Conservation (phyloP, 371 early-diverging fungal genomes). For the Rhizopus stolonifer region DNA sequence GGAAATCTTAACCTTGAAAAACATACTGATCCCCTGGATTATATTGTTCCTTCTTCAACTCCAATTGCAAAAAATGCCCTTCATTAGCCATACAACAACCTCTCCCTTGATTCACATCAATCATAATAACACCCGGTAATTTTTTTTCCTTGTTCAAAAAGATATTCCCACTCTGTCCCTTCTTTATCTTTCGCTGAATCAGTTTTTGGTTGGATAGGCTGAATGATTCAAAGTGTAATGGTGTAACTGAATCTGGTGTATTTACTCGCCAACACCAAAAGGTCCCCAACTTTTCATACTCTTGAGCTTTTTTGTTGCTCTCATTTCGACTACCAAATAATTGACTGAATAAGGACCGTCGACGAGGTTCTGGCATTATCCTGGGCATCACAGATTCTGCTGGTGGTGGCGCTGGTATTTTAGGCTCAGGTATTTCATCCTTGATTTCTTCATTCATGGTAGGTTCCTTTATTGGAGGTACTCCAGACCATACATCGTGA, state of each 20-base stretch:
- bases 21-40: background rate
- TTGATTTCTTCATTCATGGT: no score
- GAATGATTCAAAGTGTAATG: constrained; percentile 15
- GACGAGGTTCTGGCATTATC: background rate
- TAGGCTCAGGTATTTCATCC: background rate
- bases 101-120: constrained; percentile 7
- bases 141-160: constrained; percentile 19
- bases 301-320: constrained; percentile 14
- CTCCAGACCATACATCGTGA: constrained; percentile 3
- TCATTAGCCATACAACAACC: constrained; percentile 7
- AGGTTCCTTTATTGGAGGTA: background rate
- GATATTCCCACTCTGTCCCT: background rate
- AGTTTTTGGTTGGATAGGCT: constrained; percentile 21
- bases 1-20: background rate
- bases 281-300: constrained; percentile 16
- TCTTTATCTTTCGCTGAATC: constrained; percentile 10
- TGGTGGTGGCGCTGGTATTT: background rate
- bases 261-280: constrained; percentile 21
- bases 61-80: constrained; percentile 2
- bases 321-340: background rate
- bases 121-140: constrained; percentile 17
- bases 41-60: constrained; percentile 6
- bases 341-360: no score
- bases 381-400: no score
- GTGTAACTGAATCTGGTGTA: background rate